These are phyloP conservation scores for Dioscorea dumetorum DNA, from an alignment of 106 monocot genomes.

Conservation along the genomic window DNA sequence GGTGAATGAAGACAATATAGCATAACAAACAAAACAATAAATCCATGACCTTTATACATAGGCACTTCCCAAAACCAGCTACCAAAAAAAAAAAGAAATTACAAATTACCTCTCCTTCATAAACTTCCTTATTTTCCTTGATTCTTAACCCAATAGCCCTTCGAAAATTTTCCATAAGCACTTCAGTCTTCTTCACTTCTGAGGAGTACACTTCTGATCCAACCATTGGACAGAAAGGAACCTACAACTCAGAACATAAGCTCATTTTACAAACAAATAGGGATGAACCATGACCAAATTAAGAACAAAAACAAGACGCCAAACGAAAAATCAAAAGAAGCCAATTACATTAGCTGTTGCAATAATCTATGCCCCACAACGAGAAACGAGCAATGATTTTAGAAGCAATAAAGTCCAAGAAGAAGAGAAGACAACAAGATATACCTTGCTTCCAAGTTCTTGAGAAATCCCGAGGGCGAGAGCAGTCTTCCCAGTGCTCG, in stretches of 20 bases:
- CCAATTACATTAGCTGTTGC: too few relatives aligned
- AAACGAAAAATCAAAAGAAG: too few relatives aligned
- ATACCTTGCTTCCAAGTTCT: slow-evolving; percentile 95
- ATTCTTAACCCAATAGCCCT: slow-evolving; percentile 93
- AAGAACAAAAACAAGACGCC: too few relatives aligned
- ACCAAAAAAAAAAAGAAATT: not conserved
- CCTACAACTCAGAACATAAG: slow-evolving; percentile 24
- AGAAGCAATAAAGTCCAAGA: not conserved
- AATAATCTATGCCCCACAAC: not conserved
- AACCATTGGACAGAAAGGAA: slow-evolving; percentile 99
- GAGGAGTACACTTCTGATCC: slow-evolving; percentile 99
- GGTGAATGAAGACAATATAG: too few relatives aligned
- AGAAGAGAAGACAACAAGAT: not conserved
- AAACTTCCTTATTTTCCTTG: slow-evolving; percentile 98
- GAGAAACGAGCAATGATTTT: not conserved
- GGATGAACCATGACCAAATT: too few relatives aligned
- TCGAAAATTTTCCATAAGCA: slow-evolving; percentile 98
- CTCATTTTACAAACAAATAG: too few relatives aligned
- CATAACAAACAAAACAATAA: too few relatives aligned
- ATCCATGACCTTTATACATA: too few relatives aligned
- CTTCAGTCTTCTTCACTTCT: slow-evolving; percentile 98
- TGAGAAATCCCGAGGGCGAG: slow-evolving; percentile 90
- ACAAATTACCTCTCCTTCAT: slow-evolving; percentile 85
- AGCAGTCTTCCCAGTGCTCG: slow-evolving; percentile 95
- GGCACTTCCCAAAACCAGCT: too few relatives aligned